These are phyloP conservation scores for Solanum tarapatanum DNA, from an alignment of 257 asterid genomes.

Conservation along the genomic window DNA sequence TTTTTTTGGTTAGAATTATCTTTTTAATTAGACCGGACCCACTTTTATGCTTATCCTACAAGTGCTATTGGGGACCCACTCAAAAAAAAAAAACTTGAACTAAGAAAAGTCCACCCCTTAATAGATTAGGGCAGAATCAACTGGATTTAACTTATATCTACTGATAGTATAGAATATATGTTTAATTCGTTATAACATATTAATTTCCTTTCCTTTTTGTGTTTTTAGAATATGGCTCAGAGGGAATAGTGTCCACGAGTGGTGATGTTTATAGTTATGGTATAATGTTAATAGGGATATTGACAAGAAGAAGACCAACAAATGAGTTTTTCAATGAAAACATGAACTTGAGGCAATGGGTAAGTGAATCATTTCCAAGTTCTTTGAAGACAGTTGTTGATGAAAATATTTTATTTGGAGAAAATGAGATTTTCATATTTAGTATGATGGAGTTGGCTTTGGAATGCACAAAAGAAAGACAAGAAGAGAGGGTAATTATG, in stretches of 20 bases:
- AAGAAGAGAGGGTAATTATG: background rate
- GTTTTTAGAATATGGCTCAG: slow-evolving; percentile 18
- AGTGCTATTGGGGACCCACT: background rate
- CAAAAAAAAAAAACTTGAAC: background rate
- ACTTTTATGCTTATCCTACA: background rate
- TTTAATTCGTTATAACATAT: background rate
- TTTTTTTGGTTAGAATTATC: background rate
- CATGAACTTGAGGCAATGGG: slow-evolving; percentile 19
- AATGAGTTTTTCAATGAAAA: slow-evolving; percentile 13
- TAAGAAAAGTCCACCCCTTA: background rate
- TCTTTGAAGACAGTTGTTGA: background rate
- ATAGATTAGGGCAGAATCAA: background rate
- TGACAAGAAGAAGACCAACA: slow-evolving; percentile 18
- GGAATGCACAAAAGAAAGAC: background rate
- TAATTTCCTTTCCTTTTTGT: background rate
- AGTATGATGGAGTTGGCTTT: background rate
- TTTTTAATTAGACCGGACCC: background rate
- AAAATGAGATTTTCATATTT: background rate
- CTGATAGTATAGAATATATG: background rate
- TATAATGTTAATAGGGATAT: slow-evolving; percentile 21
- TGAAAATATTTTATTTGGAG: background rate
- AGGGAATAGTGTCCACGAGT: slow-evolving; percentile 19
- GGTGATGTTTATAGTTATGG: slow-evolving; percentile 27
- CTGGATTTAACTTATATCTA: background rate
- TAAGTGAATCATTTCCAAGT: slow-evolving; percentile 2